A percentile compares a stretch with the other conserved stretches of the same genome.
phyloP scores from a whole-genome alignment of 2,329 filamentous ascomycete species.

The Diaporthe sp. region DNA sequence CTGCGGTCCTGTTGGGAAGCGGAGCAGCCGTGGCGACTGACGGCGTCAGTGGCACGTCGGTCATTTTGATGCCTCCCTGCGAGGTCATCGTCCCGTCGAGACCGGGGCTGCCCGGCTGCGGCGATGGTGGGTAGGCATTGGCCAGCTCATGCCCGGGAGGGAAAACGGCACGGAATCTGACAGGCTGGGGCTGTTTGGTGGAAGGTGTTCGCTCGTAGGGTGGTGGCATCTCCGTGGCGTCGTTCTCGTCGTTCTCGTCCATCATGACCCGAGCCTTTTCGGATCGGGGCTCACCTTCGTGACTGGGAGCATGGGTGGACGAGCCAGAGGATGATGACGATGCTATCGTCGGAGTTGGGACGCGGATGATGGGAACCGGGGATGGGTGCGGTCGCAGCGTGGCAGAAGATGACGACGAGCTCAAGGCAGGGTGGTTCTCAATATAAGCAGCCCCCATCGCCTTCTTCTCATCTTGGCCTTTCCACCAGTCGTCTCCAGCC shows the following conservation, averaged over 20 bases:
- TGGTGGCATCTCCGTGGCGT: conserved; percentile 60
- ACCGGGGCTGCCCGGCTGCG: conserved; percentile 73
- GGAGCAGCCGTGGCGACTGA: conserved; percentile 44
- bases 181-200: conserved; percentile 51
- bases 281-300: conserved; percentile 44
- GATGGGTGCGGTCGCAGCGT: conserved; percentile 35
- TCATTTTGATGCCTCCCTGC: conserved; percentile 71
- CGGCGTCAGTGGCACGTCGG: conserved; percentile 68
- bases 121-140: conserved; percentile 66
- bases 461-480: conserved; percentile 45
- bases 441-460: conserved; percentile 14
- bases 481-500: conserved; percentile 55
- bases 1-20: conserved; percentile 59
- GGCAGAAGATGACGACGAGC: conserved; percentile 38
- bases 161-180: conserved; percentile 69
- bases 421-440: conserved; percentile 39
- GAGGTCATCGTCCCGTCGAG: conserved; percentile 73
- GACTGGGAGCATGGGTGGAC: conserved; percentile 28
- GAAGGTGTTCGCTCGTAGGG: conserved; percentile 64
- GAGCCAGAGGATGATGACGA: conserved; percentile 46
- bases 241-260: conserved; percentile 53
- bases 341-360: conserved; percentile 42
- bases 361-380: conserved; percentile 40
- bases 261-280: conserved; percentile 57
- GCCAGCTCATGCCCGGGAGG: conserved; percentile 65